These are phyloP conservation scores for Magnaporthiopsis incrustans DNA, from an alignment of 2,329 filamentous ascomycete genomes.

Conservation along the genomic window DNA sequence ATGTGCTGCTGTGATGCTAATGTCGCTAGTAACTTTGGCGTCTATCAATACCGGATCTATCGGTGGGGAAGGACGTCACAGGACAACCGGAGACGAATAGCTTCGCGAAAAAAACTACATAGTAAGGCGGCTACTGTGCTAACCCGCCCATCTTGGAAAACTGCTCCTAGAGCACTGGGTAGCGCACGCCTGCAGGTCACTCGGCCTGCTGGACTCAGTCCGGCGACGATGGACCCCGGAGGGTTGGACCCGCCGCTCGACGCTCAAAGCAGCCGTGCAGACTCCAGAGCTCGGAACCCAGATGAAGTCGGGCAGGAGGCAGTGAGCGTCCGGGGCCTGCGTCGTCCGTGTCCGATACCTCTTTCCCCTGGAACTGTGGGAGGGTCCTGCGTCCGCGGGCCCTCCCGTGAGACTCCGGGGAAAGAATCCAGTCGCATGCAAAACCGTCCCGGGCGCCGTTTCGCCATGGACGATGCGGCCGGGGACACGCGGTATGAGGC, in stretches of 20 bases:
- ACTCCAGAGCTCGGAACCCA: neutral
- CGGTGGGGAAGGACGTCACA: too few species aligned
- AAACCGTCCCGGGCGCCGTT: too few species aligned
- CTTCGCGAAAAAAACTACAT: too few species aligned
- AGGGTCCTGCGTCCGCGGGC: constrained; percentile 1
- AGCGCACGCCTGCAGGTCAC: neutral
- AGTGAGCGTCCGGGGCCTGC: too few species aligned
- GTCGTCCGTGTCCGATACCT: too few species aligned
- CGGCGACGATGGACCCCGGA: constrained; percentile 17
- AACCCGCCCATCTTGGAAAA: neutral
- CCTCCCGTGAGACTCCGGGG: neutral
- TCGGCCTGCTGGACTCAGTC: neutral
- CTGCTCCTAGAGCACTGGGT: neutral
- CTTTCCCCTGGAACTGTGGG: too few species aligned
- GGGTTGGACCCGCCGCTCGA: constrained; percentile 3
- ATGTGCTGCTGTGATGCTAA: too few species aligned
- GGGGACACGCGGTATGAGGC: constrained; percentile 29
- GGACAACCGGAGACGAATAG: too few species aligned
- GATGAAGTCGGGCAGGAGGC: neutral
- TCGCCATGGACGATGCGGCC: constrained; percentile 9
- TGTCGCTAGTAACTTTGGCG: too few species aligned
- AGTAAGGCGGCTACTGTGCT: too few species aligned
- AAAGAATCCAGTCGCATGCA: too few species aligned
- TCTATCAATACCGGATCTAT: too few species aligned
- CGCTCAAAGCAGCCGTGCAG: neutral